A percentile compares a stretch with the other conserved stretches of the same genome.
These are phyloP conservation scores for Parietaria judaica DNA, from an alignment of 306 rosid species.

Conservation along the genomic window DNA sequence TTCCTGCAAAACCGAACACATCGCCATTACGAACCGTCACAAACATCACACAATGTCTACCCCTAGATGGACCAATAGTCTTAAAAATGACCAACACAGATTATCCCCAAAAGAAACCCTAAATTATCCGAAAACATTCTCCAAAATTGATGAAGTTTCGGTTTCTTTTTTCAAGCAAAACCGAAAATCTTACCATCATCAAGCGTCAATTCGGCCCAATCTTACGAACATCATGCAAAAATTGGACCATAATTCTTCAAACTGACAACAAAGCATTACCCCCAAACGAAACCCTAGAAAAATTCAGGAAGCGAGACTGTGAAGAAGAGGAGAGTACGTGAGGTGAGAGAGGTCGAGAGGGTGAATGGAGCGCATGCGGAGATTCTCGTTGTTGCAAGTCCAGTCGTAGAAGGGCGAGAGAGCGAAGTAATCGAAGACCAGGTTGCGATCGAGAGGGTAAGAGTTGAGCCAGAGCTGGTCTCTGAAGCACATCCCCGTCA, in stretches of 20 bases:
- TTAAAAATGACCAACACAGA: too few species aligned
- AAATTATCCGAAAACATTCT: too few species aligned
- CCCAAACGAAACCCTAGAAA: not conserved
- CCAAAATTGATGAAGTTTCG: too few species aligned
- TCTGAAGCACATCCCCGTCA: conserved; percentile 93
- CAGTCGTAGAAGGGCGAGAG: conserved; percentile 87
- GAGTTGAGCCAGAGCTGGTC: conserved; percentile 93
- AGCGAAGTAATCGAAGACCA: conserved; percentile 94
- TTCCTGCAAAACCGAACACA: conserved; percentile 38
- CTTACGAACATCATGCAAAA: not conserved
- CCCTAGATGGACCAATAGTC: too few species aligned
- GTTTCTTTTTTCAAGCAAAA: conserved; percentile 37
- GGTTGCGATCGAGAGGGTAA: conserved; percentile 74
- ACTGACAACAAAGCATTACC: not conserved
- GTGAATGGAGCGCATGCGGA: conserved; percentile 81
- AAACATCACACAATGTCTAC: not conserved
- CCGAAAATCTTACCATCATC: conserved; percentile 11
- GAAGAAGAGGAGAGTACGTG: conserved; percentile 27
- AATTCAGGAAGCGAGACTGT: not conserved
- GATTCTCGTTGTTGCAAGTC: conserved; percentile 86
- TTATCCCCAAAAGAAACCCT: too few species aligned
- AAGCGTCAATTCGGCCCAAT: conserved; percentile 11
- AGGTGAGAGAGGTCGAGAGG: conserved; percentile 81
- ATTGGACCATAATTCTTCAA: not conserved
- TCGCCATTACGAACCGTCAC: conserved; percentile 12